These are phyloP conservation scores for Penicillium crustosum DNA, from an alignment of 2,329 filamentous ascomycete species.

Conservation along the genomic window DNA sequence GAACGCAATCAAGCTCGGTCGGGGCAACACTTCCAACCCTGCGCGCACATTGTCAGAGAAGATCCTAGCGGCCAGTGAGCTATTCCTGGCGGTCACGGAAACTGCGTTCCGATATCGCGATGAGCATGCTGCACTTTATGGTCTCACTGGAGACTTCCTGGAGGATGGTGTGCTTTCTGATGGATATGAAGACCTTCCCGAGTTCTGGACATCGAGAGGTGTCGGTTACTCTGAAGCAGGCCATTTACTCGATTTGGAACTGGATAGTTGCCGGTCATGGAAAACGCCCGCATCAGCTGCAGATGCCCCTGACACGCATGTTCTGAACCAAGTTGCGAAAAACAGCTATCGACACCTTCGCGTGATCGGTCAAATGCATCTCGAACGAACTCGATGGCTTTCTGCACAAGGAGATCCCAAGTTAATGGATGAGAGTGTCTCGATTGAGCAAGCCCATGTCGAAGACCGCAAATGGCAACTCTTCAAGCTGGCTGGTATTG, in stretches of 20 bases:
- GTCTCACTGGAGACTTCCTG: conserved; percentile 66
- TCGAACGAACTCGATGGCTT: conserved; percentile 61
- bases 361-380: conserved; percentile 58
- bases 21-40: conserved; percentile 60
- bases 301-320: conserved; percentile 34
- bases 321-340: conserved; percentile 50
- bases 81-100: conserved; percentile 65
- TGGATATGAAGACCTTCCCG: conserved; percentile 68
- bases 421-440: conserved; percentile 49
- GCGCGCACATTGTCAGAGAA: conserved; percentile 46
- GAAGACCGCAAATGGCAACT: conserved; percentile 49
- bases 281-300: conserved; percentile 34
- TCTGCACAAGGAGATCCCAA: conserved; percentile 53
- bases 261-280: conserved; percentile 43
- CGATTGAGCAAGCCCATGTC: conserved; percentile 46
- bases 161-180: conserved; percentile 63
- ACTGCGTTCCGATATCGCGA: conserved; percentile 69
- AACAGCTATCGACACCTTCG: conserved; percentile 57
- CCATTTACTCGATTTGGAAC: conserved; percentile 42
- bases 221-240: conserved; percentile 41
- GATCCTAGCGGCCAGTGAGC: conserved; percentile 69
- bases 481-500: conserved; percentile 51
- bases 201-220: conserved; percentile 78
- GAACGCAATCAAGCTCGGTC: conserved; percentile 71
- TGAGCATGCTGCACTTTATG: conserved; percentile 69